Base-by-base conservation (phyloP, 2,329 filamentous ascomycete genomes). In the Bipolaris gigantea region DNA sequence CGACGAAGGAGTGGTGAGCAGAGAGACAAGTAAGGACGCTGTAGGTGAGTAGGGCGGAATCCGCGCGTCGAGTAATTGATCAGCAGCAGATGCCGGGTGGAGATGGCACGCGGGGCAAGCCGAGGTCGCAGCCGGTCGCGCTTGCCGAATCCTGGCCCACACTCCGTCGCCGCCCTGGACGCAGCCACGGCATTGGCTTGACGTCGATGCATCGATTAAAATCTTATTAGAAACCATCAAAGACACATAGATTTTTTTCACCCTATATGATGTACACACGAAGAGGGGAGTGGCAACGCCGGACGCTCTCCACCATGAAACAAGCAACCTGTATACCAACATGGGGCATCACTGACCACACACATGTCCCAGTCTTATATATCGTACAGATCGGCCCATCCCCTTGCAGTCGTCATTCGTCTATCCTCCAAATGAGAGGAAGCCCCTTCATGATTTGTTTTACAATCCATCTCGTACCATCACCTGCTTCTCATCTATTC, bases 291-390 rank as follows among this genome's bases (percentile, higher is more conserved):
- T 56, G 38, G 58, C 50, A 71, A 66, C 63, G 66, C 66, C 58
- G 47, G 60, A 59, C 55, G 53, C 63, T 64, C 61, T 63, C 64
- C 64, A 63, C 47, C 69, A 71, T 70, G 54, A 59, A 69, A 70
- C 67, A 70, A 53, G 57, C 52, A 45, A 34, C 53, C 53, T 53
- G 42, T 40, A 51, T 64, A 66, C 66, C 59, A 61, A 66, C 55
- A 69, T 61, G 68, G 44, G 59, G 62, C 57, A 35, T 44, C 54
- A 45, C 23, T n/a, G 56, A 64, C 58, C 62, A 57, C 51, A 38
- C 47, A 58, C 60, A 58, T 59, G 48, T 54, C 59, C 41, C 42
- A 45, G 25, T 56, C 45, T 11, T 47, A 48, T 18, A 54, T 46
- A 40, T 58, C 51, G 30, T 57, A 48, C 48, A 56, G 32, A 50